These are phyloP conservation scores for Aquilaria sinensis DNA, from an alignment of 345 rosid species.

Conservation along the genomic window DNA sequence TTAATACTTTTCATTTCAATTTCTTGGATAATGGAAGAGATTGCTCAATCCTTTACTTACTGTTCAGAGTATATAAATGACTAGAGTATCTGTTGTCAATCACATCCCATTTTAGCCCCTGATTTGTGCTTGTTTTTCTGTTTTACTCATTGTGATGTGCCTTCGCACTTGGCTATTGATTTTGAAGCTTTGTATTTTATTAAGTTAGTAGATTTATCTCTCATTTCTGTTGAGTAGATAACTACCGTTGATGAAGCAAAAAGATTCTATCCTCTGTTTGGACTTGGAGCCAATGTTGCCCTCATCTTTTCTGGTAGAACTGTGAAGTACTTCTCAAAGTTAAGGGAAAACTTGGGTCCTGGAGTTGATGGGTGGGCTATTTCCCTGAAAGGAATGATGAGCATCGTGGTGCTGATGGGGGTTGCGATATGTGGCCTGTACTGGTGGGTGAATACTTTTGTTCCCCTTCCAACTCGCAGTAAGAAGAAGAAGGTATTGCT, in stretches of 20 bases:
- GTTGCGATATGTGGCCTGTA: slow-evolving; percentile 71
- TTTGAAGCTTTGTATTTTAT: too few relatives aligned
- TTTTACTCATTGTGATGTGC: too few relatives aligned
- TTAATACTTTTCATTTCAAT: too few relatives aligned
- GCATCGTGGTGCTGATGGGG: slow-evolving; percentile 89
- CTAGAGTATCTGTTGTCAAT: too few relatives aligned
- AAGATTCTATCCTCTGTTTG: slow-evolving; percentile 88
- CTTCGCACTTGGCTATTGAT: too few relatives aligned
- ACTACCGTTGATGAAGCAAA: slow-evolving; percentile 97
- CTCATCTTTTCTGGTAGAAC: slow-evolving; percentile 93
- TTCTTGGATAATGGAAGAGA: too few relatives aligned
- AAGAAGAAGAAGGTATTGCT: slow-evolving; percentile 88
- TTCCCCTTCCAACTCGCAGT: slow-evolving; percentile 83
- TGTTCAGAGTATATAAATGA: too few relatives aligned
- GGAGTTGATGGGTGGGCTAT: slow-evolving; percentile 99
- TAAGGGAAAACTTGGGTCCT: slow-evolving; percentile 85
- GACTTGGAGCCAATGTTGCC: slow-evolving; percentile 93
- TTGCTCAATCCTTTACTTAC: too few relatives aligned
- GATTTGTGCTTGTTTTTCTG: too few relatives aligned
- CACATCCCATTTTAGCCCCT: too few relatives aligned
- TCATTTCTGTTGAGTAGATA: slow-evolving; percentile 46
- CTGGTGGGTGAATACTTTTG: slow-evolving; percentile 91
- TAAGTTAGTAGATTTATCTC: too few relatives aligned
- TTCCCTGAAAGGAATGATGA: slow-evolving; percentile 97
- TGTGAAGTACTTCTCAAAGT: slow-evolving; percentile 86